Conservation (phyloP, 2,329 filamentous ascomycete species). For the Thermochaetoides dissita region DNA sequence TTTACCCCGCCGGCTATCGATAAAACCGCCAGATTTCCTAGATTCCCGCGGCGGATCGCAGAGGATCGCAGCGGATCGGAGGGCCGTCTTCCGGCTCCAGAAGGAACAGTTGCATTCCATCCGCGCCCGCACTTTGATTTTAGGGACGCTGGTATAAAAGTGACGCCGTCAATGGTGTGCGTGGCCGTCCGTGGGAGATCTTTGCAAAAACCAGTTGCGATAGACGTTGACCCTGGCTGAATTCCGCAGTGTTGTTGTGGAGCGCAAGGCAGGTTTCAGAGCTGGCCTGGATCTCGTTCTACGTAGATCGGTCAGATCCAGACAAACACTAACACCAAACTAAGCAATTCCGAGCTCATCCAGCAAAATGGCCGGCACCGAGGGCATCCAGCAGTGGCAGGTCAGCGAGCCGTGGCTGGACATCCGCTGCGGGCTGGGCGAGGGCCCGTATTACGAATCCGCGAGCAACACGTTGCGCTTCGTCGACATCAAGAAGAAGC, state of each 20-base stretch:
- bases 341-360: conserved; percentile 1
- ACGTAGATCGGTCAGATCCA: background rate
- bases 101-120: background rate
- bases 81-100: conserved; percentile 13
- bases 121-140: background rate
- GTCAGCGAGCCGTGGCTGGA: conserved; percentile 43
- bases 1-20: too few relatives aligned
- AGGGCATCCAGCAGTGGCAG: conserved; percentile 33
- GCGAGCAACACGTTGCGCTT: conserved; percentile 54
- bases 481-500: conserved; percentile 69
- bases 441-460: conserved; percentile 62
- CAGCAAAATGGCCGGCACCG: conserved; percentile 19
- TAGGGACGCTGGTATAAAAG: too few relatives aligned
- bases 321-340: background rate
- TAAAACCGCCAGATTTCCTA: too few relatives aligned
- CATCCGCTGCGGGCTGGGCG: conserved; percentile 52
- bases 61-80: conserved; percentile 16
- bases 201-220: too few relatives aligned
- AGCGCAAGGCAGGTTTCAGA: too few relatives aligned
- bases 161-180: too few relatives aligned
- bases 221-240: too few relatives aligned
- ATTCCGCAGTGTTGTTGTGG: too few relatives aligned
- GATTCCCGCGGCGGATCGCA: conserved; percentile 7
- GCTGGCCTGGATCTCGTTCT: too few relatives aligned
- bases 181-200: too few relatives aligned